A percentile compares a stretch with the other conserved stretches of the same genome.
Evolutionary conservation across 371 early-diverging fungal genomes (phyloP).

Genomic region (Mucor indicus): DNA sequence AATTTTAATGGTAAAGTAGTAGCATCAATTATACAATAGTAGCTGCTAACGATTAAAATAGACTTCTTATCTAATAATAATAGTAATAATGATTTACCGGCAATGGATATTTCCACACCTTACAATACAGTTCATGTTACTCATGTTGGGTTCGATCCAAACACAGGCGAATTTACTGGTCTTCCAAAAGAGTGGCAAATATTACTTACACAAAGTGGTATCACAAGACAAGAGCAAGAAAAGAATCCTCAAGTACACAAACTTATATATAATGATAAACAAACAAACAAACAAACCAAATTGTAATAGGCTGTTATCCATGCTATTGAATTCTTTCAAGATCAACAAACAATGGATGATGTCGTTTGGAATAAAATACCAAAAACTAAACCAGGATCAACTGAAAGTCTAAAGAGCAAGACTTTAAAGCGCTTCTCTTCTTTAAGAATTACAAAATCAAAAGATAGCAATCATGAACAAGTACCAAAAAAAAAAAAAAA

Average conservation of each 20-base stretch:
- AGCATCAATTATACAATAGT: not conserved
- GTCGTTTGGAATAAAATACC: conserved; percentile 85
- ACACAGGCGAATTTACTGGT: conserved; percentile 88
- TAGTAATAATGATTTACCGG: conserved; percentile 3
- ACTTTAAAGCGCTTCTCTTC: conserved; percentile 12
- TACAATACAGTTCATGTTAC: conserved; percentile 93
- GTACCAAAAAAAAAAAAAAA: too few species aligned
- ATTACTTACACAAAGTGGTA: conserved; percentile 85
- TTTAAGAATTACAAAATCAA: conserved; percentile 17
- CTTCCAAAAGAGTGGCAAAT: conserved; percentile 89
- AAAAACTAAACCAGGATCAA: conserved; percentile 1
- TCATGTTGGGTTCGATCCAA: conserved; percentile 84
- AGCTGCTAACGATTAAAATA: too few species aligned
- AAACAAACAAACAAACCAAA: not conserved
- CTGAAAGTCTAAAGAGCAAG: conserved; percentile 3
- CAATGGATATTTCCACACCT: conserved; percentile 85
- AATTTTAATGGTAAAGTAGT: conserved; percentile 35
- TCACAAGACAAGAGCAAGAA: conserved; percentile 88
- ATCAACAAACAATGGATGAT: conserved; percentile 42
- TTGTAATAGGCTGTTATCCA: conserved; percentile 78
- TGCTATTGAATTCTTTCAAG: conserved; percentile 87
- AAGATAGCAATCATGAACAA: not conserved
- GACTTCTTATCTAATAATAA: conserved; percentile 30
- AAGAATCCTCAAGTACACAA: conserved; percentile 86
- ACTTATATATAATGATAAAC: not conserved